Conservation (phyloP, 371 early-diverging fungal genomes). For the Mucor mucedo region DNA sequence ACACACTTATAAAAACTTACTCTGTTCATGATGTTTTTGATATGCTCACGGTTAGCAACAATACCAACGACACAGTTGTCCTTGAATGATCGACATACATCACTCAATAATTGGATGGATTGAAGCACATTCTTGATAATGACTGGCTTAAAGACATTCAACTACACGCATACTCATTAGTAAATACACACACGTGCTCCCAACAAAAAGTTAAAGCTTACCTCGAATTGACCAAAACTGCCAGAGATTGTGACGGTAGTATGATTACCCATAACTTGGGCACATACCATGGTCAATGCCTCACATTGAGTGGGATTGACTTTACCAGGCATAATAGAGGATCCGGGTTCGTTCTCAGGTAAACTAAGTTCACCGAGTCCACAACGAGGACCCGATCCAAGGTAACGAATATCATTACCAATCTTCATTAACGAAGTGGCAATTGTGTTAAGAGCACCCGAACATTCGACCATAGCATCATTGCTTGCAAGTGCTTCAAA, state of each 20-base stretch:
- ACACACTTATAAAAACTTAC: constrained; percentile 2
- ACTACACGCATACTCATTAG: constrained; percentile 30
- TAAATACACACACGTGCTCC: no score
- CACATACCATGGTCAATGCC: constrained; percentile 93
- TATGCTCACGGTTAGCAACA: constrained; percentile 75
- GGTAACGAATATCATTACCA: constrained; percentile 88
- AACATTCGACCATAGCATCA: constrained; percentile 89
- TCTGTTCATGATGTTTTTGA: constrained; percentile 74
- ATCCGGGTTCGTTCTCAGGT: constrained; percentile 93
- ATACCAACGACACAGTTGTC: constrained; percentile 88
- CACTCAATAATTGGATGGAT: constrained; percentile 75
- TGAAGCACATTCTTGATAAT: constrained; percentile 88
- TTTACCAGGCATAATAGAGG: constrained; percentile 94
- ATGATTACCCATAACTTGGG: constrained; percentile 91
- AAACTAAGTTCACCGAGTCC: constrained; percentile 86
- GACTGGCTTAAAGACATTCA: constrained; percentile 93
- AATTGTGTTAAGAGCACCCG: constrained; percentile 81
- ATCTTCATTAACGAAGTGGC: constrained; percentile 91
- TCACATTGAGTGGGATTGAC: constrained; percentile 94
- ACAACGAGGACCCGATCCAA: constrained; percentile 91
- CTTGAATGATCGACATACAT: constrained; percentile 79
- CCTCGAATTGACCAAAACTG: constrained; percentile 88
- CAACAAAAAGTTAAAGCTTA: constrained; percentile 9
- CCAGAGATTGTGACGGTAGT: constrained; percentile 83
- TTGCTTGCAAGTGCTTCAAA: constrained; percentile 92